These are phyloP conservation scores for Agrocybe pediades DNA, from an alignment of 768 basidiomycete species.

Conservation along the genomic window DNA sequence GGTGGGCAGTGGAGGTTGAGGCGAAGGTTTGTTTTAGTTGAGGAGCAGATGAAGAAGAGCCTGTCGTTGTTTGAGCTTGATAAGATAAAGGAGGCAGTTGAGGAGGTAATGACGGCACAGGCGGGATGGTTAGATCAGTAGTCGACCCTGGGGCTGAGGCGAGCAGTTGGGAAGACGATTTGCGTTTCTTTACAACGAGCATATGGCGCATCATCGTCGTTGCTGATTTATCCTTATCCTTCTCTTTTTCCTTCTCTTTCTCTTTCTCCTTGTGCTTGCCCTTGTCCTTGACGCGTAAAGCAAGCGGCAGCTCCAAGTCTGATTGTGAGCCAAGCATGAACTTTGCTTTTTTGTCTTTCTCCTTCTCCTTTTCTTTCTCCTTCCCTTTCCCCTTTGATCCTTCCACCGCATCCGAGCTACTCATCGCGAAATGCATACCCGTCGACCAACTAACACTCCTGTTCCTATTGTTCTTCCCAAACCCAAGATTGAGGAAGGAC, in stretches of 20 bases:
- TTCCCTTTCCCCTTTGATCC: neutral
- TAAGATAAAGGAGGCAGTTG: neutral
- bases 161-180: too few species aligned
- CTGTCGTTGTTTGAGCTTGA: neutral
- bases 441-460: neutral
- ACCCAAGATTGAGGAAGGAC: neutral
- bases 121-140: too few species aligned
- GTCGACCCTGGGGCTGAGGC: too few species aligned
- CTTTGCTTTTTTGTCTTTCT: neutral
- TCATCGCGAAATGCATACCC: neutral
- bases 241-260: neutral
- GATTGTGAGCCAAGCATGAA: conserved; percentile 1
- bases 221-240: neutral
- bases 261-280: neutral
- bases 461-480: neutral
- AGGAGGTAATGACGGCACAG: neutral
- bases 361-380: conserved; percentile 5
- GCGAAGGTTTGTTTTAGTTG: too few species aligned
- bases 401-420: neutral
- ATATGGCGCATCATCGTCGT: too few species aligned
- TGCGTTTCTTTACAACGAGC: too few species aligned
- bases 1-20: neutral
- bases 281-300: neutral
- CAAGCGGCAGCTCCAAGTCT: conserved; percentile 3
- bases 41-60: neutral